These are phyloP conservation scores for Melanogaster broomeanus DNA, from an alignment of 768 basidiomycete genomes.

Conservation along the genomic window DNA sequence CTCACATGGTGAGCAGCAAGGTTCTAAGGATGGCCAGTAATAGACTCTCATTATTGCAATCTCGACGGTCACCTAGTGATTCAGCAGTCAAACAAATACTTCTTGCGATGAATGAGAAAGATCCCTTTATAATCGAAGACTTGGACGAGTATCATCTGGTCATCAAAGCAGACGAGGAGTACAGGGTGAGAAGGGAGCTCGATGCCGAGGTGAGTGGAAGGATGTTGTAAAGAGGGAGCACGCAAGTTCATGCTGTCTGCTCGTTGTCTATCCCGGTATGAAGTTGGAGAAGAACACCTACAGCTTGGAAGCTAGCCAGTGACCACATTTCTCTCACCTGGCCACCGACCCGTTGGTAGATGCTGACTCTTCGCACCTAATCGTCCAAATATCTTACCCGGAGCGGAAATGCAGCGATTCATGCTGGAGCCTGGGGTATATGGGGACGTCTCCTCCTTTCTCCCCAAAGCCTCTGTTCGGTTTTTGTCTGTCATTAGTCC, in stretches of 20 bases:
- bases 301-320: slow-evolving; percentile 51
- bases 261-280: background rate
- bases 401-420: too few relatives aligned
- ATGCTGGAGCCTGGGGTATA: too few relatives aligned
- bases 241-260: slow-evolving; percentile 2
- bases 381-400: too few relatives aligned
- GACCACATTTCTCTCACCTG: background rate
- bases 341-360: too few relatives aligned
- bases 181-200: slow-evolving; percentile 66
- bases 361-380: too few relatives aligned
- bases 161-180: slow-evolving; percentile 82
- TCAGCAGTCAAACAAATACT: slow-evolving; percentile 89
- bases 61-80: slow-evolving; percentile 51
- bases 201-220: slow-evolving; percentile 67
- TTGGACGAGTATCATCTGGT: slow-evolving; percentile 82
- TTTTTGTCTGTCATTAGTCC: too few relatives aligned
- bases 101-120: slow-evolving; percentile 77
- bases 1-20: slow-evolving; percentile 57
- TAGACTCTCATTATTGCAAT: slow-evolving; percentile 1
- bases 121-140: slow-evolving; percentile 84
- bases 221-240: background rate
- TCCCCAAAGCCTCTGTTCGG: too few relatives aligned
- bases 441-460: too few relatives aligned
- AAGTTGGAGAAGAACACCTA: slow-evolving; percentile 89
- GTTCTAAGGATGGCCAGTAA: background rate